A percentile compares a stretch with the other conserved stretches of the same genome.
phyloP scores from a whole-genome alignment of 495 filamentous ascomycete genomes.

The Sordaria brevicollis region DNA sequence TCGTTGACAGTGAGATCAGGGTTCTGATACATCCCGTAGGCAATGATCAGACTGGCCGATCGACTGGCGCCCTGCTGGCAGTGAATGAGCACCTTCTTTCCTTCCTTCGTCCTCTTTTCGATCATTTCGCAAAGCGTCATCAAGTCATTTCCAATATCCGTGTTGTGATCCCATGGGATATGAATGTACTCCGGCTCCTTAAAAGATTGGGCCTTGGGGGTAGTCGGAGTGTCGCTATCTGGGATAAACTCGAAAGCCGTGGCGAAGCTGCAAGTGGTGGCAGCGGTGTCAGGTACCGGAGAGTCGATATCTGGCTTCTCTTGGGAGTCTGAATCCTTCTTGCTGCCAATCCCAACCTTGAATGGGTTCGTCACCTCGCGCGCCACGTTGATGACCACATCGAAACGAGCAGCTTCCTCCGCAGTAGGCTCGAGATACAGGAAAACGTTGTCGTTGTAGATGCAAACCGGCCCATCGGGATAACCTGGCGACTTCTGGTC shows the following conservation, averaged over 20 bases:
- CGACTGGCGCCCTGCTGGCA: constrained; percentile 94
- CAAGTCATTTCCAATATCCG: constrained; percentile 82
- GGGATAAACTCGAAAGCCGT: constrained; percentile 55
- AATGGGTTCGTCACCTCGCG: constrained; percentile 92
- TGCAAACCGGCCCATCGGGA: constrained; percentile 82
- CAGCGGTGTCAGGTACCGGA: constrained; percentile 58
- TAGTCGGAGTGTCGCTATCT: constrained; percentile 38
- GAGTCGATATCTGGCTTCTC: constrained; percentile 27
- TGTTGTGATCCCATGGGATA: constrained; percentile 96
- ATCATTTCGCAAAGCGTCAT: constrained; percentile 78
- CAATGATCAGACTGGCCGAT: constrained; percentile 93
- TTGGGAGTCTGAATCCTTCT: constrained; percentile 4
- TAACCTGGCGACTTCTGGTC: constrained; percentile 88
- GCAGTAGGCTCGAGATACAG: constrained; percentile 84
- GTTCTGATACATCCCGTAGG: constrained; percentile 90
- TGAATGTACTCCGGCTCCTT: constrained; percentile 85
- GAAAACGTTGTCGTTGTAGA: constrained; percentile 87
- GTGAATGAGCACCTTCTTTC: constrained; percentile 85
- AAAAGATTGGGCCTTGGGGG: constrained; percentile 44
- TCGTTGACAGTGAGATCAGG: constrained; percentile 81
- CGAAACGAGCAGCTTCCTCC: constrained; percentile 75
- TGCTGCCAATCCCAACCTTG: constrained; percentile 25
- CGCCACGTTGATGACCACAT: constrained; percentile 91
- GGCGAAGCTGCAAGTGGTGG: constrained; percentile 57
- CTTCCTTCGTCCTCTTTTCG: constrained; percentile 62